Percentiles rank a stretch among this genome's conserved stretches.
phyloP scores from a whole-genome alignment of 345 rosid species.

The Euphorbia pulcherrima region DNA sequence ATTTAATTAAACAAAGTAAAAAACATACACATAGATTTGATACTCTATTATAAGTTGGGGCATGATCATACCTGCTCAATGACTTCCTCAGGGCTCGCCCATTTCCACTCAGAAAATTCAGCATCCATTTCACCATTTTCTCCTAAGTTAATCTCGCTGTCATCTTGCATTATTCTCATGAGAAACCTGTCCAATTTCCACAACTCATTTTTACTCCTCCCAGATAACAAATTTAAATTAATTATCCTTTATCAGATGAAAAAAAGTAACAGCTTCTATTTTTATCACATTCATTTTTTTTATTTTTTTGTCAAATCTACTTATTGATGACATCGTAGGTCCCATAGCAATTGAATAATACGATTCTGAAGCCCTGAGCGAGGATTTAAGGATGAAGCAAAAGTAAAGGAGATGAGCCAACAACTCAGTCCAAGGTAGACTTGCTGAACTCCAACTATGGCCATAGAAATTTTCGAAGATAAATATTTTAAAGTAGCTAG shows the following conservation, averaged over 20 bases:
- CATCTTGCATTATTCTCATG: constrained; percentile 68
- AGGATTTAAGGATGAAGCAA: background rate
- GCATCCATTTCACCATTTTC: constrained; percentile 62
- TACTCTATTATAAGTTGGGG: background rate
- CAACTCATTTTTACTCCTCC: constrained; percentile 3
- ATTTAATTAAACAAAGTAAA: too few relatives aligned
- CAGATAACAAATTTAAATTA: background rate
- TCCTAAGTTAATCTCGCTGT: constrained; percentile 75
- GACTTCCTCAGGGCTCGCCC: constrained; percentile 82
- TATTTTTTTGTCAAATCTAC: background rate
- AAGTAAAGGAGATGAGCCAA: background rate
- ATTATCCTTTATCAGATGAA: too few relatives aligned
- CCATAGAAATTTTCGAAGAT: background rate
- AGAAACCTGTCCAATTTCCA: constrained; percentile 56
- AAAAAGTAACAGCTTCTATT: background rate
- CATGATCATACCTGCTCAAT: constrained; percentile 61
- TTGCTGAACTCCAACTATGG: background rate
- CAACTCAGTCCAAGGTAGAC: background rate
- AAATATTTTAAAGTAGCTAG: background rate
- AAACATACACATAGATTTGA: too few relatives aligned
- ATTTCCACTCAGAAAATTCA: constrained; percentile 95
- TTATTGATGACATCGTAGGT: background rate
- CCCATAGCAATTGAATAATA: background rate
- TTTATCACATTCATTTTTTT: background rate
- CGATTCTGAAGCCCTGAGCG: background rate